Evolutionary conservation across 495 filamentous ascomycete genomes (phyloP).

Genomic region (Penicillium coprophilum): DNA sequence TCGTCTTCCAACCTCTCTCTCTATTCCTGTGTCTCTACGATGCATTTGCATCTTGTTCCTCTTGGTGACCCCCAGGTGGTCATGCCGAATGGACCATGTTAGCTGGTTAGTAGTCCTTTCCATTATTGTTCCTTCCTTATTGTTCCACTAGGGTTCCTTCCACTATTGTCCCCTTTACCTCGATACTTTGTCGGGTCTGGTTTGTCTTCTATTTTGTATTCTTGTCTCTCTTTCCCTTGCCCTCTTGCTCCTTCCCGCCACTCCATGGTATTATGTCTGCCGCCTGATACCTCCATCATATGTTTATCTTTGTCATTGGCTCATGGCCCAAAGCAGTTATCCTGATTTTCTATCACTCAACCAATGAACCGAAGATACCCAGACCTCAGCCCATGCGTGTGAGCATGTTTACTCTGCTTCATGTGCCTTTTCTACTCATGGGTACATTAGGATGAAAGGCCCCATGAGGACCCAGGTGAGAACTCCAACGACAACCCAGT

Average conservation of each 20-base stretch:
- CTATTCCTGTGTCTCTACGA: neutral
- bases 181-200: neutral
- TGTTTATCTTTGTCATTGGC: neutral
- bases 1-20: neutral
- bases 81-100: neutral
- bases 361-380: neutral
- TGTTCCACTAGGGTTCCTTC: no score
- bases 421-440: neutral
- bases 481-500: slow-evolving; percentile 7
- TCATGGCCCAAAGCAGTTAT: neutral
- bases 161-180: neutral
- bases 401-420: neutral
- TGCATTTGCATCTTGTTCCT: neutral
- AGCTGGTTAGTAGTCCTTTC: neutral
- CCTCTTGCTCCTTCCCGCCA: neutral
- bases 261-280: neutral
- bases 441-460: neutral
- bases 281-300: neutral
- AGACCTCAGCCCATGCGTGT: neutral
- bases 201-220: neutral
- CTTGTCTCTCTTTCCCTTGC: neutral
- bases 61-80: neutral
- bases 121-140: neutral
- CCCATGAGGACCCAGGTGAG: neutral
- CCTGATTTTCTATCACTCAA: neutral